Percentiles rank a stretch among this genome's conserved stretches.
These are phyloP conservation scores for Saccharomycopsis lassenensis DNA, from an alignment of 805 yeast species.

Conservation along the genomic window DNA sequence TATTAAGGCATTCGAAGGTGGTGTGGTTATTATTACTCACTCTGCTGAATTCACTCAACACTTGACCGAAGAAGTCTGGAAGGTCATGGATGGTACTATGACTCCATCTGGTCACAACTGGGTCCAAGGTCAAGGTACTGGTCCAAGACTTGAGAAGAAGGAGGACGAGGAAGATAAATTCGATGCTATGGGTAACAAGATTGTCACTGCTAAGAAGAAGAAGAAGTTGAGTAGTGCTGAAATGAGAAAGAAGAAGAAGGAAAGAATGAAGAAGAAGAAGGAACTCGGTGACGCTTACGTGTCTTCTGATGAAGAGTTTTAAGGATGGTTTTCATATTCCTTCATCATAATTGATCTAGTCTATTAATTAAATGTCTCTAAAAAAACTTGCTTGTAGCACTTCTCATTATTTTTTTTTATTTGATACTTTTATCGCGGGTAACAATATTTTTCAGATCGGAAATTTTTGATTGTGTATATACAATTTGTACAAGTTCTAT, in stretches of 20 bases:
- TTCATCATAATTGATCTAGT: too few relatives aligned
- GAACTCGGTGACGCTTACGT: constrained; percentile 98
- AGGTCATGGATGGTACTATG: constrained; percentile 96
- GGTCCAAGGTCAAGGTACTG: constrained; percentile 99
- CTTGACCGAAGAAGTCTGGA: constrained; percentile 99
- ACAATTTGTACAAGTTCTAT: too few relatives aligned
- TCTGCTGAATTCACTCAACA: constrained; percentile 99
- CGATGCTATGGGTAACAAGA: constrained; percentile 99
- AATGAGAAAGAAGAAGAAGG: constrained; percentile 99
- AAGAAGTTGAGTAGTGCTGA: constrained; percentile 97
- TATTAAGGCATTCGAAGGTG: constrained; percentile 97
- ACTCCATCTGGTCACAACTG: constrained; percentile 99
- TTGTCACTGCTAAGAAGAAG: constrained; percentile 92
- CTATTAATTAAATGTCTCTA: too few relatives aligned
- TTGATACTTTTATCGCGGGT: too few relatives aligned
- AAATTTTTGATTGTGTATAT: too few relatives aligned
- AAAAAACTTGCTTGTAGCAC: too few relatives aligned
- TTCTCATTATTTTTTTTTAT: too few relatives aligned
- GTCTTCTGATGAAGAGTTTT: constrained; percentile 87
- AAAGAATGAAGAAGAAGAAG: constrained; percentile 99
- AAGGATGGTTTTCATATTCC: constrained; percentile 23
- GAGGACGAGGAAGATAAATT: constrained; percentile 95
- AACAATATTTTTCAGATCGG: too few relatives aligned
- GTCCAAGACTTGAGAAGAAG: constrained; percentile 98
- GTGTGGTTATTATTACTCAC: constrained; percentile 99